Evolutionary conservation across 169 alveolate species (phyloP), one percentile per base, ranked within the genome.

Genomic region (Cryptosporidium viatorum): DNA sequence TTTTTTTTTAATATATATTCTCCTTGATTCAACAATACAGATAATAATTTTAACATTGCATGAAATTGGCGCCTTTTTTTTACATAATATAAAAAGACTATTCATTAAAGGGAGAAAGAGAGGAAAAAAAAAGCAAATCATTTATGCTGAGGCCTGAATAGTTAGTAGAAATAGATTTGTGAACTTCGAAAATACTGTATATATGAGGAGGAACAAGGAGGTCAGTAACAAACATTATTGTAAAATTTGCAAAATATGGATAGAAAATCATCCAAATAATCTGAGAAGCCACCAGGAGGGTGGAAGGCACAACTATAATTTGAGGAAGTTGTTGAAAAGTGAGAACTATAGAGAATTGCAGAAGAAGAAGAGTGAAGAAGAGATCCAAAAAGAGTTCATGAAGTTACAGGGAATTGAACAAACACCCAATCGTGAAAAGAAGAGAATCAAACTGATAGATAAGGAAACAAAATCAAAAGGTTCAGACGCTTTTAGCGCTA

Each of bases 271-370:
- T 29, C 75, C 89, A 5, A 65, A 43, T 45, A 80, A 80, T 67
- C 31, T 80, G 2, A 80, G 89, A 65, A 35, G 50, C 52, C 89
- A 80, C 35, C 65, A 60, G 52, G 89, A 80, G 9, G 89, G 89
- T 21, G 75, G 73, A 9, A 80, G 89, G 41, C 89, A 80, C 26
- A 80, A 58, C 43, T 65, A 65, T 45, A 80, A 80, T 48, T 67
- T 59, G 26, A 37, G 75, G 48, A 80, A 80, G 41, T 48, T 41
- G 14, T 48, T 80, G 14, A 80, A 48, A 23, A 80, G 62, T 31
- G 89, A 80, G 45, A 80, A 29, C 55, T 65, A 62, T 50, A 80
- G 33, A 23, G 89, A 59, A 7, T 7, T n/a, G 2, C 65, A 80
- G 70, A 65, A 62, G 43, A 80, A 59, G 23, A 80, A 48, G 37